A percentile compares a stretch with the other conserved stretches of the same genome.
These are phyloP conservation scores for Lachnellula cervina DNA, from an alignment of 2,329 filamentous ascomycete genomes.

Conservation along the genomic window DNA sequence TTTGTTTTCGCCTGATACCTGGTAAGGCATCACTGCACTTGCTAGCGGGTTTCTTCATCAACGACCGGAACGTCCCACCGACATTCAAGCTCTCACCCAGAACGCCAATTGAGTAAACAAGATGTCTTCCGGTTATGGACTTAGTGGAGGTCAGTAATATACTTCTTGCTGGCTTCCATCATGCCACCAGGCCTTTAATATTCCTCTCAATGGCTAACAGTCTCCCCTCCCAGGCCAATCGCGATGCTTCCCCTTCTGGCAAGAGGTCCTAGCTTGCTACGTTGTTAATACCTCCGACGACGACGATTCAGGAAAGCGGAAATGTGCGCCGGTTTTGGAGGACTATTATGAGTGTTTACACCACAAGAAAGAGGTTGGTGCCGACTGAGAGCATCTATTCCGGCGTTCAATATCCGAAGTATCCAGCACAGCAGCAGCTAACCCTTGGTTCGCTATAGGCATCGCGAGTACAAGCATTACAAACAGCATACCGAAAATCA, in stretches of 20 bases:
- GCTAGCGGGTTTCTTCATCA: conserved; percentile 1
- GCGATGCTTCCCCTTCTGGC: conserved; percentile 99
- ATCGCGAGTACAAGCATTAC: conserved; percentile 71
- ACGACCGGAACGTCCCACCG: conserved; percentile 22
- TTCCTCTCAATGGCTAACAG: conserved; percentile 22
- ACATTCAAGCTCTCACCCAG: background rate
- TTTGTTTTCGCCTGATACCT: conserved; percentile 2
- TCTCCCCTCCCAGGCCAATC: conserved; percentile 30
- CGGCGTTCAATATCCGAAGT: background rate
- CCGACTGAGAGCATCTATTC: background rate
- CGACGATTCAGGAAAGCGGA: conserved; percentile 75
- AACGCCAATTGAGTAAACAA: conserved; percentile 23
- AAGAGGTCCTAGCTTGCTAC: conserved; percentile 97
- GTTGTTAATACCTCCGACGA: conserved; percentile 84
- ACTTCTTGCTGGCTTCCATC: background rate
- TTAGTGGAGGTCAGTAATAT: conserved; percentile 65
- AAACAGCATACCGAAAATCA: conserved; percentile 78
- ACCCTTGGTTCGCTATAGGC: conserved; percentile 41
- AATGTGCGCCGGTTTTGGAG: conserved; percentile 79
- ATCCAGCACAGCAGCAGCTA: background rate
- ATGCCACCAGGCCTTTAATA: background rate
- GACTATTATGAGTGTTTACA: conserved; percentile 99
- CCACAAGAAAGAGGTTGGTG: conserved; percentile 92
- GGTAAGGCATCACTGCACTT: conserved; percentile 19
- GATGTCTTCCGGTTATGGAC: conserved; percentile 80